Evolutionary conservation across 768 basidiomycete species (phyloP), one percentile per base, ranked within the genome.

Genomic region (Panus rudis): DNA sequence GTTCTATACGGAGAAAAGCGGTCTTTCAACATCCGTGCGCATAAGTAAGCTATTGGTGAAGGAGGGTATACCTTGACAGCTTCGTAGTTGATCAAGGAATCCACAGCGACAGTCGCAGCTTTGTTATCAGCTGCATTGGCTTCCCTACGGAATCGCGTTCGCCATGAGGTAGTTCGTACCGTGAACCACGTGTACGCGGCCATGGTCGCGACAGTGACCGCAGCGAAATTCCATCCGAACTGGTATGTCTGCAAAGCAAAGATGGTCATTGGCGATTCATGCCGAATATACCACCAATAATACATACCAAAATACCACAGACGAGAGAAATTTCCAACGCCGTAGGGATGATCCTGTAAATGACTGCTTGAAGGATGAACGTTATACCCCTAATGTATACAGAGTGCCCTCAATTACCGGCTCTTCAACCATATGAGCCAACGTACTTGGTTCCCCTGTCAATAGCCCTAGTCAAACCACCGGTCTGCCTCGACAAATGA

Each of bases 41-140:
- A 25, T 12, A 43, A 28, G n/a, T 25, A 3, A 5, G 13, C 39
- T 27, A n/a, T 41, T 32, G 39, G 10, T n/a, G n/a, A 22, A 42
- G 25, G 12, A 13, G 16, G 5, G 22, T 26, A 23, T 49, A 92
- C 93, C 76, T 98, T 99, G 56, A 99, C 96, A 3, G 96, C 96
- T 60, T 99, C 96, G 55, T 91, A 98, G 58, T 99, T 99, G 61
- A 99, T 94, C 33, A 99, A 68, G 0, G 93, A 90, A 59, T 99
- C 96, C 3, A 98, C 91, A 3, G 91, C 89, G 2, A 86, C 78
- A 0, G 90, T 88, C 0, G 94, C 96, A 14, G 94, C 93, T 57
- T 86, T 88, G 64, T 99, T 98, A 53, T 99, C 96, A 0, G 96
- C 96, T 45, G 85, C 76, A 63, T 99, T 99, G 0, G 94, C 96